Evolutionary conservation across 352 stramenopile genomes (phyloP).

Genomic region (Phytophthora multivora): DNA sequence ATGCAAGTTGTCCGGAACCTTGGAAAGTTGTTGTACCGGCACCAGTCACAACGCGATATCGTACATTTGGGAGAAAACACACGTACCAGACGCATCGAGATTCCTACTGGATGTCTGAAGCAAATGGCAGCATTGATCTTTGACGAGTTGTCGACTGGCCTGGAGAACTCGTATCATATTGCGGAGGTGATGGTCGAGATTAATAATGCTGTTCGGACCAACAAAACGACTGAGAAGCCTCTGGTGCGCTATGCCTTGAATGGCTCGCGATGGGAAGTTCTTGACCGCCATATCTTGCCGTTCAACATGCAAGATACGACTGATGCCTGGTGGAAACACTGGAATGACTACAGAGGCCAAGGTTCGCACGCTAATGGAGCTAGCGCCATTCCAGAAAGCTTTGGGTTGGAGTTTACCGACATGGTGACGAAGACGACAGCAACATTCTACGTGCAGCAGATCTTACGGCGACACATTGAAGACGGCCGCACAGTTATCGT

Average conservation of each 20-base stretch:
- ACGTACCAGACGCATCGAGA: constrained; percentile 13
- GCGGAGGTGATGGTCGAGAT: constrained; percentile 27
- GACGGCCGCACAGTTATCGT: constrained; percentile 54
- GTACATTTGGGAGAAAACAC: constrained; percentile 8
- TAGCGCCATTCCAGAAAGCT: constrained; percentile 51
- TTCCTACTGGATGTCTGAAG: constrained; percentile 11
- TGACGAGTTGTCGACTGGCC: constrained; percentile 29
- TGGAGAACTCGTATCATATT: constrained; percentile 37
- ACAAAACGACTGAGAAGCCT: constrained; percentile 7
- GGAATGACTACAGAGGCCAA: constrained; percentile 28
- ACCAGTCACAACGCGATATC: constrained; percentile 4
- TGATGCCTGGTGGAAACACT: constrained; percentile 37
- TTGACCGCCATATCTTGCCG: constrained; percentile 33
- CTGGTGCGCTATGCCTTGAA: constrained; percentile 29
- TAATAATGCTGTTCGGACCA: constrained; percentile 9
- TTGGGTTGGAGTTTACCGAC: constrained; percentile 48
- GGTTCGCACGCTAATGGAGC: constrained; percentile 6
- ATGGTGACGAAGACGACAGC: constrained; percentile 43
- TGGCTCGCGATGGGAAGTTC: constrained; percentile 39
- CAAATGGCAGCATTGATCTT: constrained; percentile 29
- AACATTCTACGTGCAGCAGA: constrained; percentile 53
- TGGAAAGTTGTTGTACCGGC: constrained; percentile 21
- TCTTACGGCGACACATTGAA: constrained; percentile 56
- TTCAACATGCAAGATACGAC: constrained; percentile 33
- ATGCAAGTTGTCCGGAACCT: constrained; percentile 13